A percentile compares a stretch with the other conserved stretches of the same genome.
Evolutionary conservation across 345 rosid species (phyloP).

Genomic region (Murraya paniculata): DNA sequence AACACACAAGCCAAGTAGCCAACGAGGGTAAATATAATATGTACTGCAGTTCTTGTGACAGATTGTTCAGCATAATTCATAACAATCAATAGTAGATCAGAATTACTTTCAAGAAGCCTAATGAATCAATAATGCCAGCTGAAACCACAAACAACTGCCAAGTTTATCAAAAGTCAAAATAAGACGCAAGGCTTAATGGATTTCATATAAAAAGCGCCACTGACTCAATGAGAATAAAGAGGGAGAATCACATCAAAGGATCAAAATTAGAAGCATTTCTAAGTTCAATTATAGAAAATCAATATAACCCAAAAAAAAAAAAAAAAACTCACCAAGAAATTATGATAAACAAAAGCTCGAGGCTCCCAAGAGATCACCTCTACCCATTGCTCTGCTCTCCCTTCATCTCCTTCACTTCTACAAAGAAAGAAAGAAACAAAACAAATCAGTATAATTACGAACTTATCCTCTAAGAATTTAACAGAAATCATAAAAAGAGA

Average conservation of each 20-base stretch:
- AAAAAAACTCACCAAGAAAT: slow-evolving; percentile 67
- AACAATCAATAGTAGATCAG: not conserved
- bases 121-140: not conserved
- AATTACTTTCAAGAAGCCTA: not conserved
- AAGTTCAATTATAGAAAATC: not conserved
- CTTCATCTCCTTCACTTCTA: slow-evolving; percentile 46
- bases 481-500: slow-evolving; percentile 9
- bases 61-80: not conserved
- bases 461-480: slow-evolving; percentile 10
- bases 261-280: not conserved
- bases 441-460: not conserved
- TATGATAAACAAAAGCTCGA: slow-evolving; percentile 78
- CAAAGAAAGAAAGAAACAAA: slow-evolving; percentile 1
- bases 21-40: not conserved
- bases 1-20: not conserved
- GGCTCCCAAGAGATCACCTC: slow-evolving; percentile 97
- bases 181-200: not conserved
- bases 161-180: not conserved
- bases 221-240: not conserved
- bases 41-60: not conserved
- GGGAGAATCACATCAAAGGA: not conserved
- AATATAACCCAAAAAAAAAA: not conserved
- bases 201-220: not conserved
- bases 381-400: slow-evolving; percentile 63
- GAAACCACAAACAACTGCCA: not conserved